Evolutionary conservation across 2,329 filamentous ascomycete species (phyloP).

Genomic region (Xylariaceae sp.): DNA sequence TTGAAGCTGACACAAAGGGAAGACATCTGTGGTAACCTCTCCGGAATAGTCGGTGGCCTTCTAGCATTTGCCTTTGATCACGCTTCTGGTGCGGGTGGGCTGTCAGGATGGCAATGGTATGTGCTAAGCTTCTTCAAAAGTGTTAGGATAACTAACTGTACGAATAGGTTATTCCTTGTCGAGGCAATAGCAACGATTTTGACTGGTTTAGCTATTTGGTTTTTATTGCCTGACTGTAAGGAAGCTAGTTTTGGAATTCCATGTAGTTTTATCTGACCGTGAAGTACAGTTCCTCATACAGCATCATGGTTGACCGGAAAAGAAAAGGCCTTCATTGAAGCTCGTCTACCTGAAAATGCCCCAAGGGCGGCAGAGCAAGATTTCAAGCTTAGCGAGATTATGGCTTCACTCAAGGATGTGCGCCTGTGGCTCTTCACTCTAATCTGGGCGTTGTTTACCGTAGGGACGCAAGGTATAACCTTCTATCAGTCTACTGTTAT

Average conservation of each 20-base stretch:
- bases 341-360: constrained; percentile 48
- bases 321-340: constrained; percentile 52
- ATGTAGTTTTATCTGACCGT: not conserved
- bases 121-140: not conserved
- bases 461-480: constrained; percentile 50
- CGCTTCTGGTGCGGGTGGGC: constrained; percentile 34
- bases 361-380: constrained; percentile 48
- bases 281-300: constrained; percentile 36
- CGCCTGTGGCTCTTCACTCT: constrained; percentile 52
- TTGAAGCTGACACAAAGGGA: constrained; percentile 11
- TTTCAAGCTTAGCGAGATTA: constrained; percentile 48
- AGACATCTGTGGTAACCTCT: constrained; percentile 40
- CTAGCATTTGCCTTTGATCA: constrained; percentile 34
- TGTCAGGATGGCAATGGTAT: constrained; percentile 42
- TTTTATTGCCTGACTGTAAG: constrained; percentile 59
- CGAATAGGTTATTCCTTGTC: constrained; percentile 45
- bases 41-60: constrained; percentile 38
- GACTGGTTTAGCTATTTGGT: constrained; percentile 55
- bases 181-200: constrained; percentile 56
- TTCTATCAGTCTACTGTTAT: constrained; percentile 52
- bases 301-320: constrained; percentile 42
- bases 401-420: constrained; percentile 46
- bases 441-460: constrained; percentile 54
- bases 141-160: not conserved
- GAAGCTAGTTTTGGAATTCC: not conserved